A percentile compares a stretch with the other conserved stretches of the same genome.
Evolutionary conservation across 176 grass and related monocot species (phyloP).

Genomic region (Musa beccarii): DNA sequence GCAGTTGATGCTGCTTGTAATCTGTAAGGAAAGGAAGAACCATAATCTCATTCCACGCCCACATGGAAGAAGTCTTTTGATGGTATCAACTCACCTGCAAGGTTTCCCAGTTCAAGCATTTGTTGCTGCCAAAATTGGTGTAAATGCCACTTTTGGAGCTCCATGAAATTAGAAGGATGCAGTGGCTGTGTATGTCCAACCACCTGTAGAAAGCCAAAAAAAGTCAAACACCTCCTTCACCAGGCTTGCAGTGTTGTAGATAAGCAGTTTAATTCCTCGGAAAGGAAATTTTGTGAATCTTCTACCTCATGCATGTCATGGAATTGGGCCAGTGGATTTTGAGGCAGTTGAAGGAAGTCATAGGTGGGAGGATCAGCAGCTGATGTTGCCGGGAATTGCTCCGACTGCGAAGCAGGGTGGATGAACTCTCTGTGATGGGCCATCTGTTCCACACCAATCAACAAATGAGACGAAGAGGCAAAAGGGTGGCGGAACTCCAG

Average conservation of each 20-base stretch:
- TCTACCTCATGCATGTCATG: background rate
- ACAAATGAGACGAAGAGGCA: too few relatives aligned
- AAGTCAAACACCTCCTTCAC: background rate
- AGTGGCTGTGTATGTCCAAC: background rate
- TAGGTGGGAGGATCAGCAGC: background rate
- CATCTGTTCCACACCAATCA: background rate
- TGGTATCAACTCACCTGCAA: background rate
- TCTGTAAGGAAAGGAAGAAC: background rate
- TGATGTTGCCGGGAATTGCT: background rate
- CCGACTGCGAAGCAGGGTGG: too few relatives aligned
- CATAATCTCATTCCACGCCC: background rate
- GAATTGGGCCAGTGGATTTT: background rate
- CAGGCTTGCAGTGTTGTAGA: too few relatives aligned
- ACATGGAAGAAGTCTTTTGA: background rate
- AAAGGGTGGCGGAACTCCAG: too few relatives aligned
- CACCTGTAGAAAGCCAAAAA: background rate
- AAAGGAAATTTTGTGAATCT: background rate
- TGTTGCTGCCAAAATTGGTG: slow-evolving; percentile 14
- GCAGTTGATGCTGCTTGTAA: slow-evolving; percentile 9
- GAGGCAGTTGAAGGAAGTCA: slow-evolving; percentile 5
- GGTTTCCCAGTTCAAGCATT: background rate
- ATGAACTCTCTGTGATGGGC: background rate
- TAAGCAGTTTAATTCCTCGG: background rate
- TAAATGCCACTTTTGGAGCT: background rate
- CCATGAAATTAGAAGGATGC: background rate